A percentile compares a stretch with the other conserved stretches of the same genome.
These are phyloP conservation scores for Trichosporon faecale DNA, from an alignment of 1,284 basidiomycete species.

Conservation along the genomic window DNA sequence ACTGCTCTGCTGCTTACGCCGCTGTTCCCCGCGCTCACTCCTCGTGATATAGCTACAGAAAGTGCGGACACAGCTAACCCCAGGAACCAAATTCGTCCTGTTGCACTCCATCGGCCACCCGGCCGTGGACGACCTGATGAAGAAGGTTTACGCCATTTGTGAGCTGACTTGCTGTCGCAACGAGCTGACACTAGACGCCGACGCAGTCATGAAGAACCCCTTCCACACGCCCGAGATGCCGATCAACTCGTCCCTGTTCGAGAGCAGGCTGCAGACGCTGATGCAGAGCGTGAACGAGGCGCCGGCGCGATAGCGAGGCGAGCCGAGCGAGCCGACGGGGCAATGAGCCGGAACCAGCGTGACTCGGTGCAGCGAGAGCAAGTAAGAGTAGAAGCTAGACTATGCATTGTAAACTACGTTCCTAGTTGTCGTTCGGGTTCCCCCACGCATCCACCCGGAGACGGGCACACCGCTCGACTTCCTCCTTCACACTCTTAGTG, in stretches of 20 bases:
- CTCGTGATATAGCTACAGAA: no score
- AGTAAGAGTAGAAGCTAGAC: not conserved
- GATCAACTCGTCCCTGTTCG: conserved; percentile 86
- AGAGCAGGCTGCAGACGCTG: conserved; percentile 58
- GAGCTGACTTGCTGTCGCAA: conserved; percentile 31
- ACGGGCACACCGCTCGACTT: conserved; percentile 66
- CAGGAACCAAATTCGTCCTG: conserved; percentile 97
- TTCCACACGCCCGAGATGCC: conserved; percentile 99
- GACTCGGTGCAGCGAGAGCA: no score
- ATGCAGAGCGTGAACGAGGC: conserved; percentile 39
- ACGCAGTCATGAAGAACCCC: conserved; percentile 98
- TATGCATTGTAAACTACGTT: not conserved
- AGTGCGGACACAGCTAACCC: not conserved
- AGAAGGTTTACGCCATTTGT: conserved; percentile 85
- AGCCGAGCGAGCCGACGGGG: not conserved
- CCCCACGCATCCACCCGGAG: conserved; percentile 36
- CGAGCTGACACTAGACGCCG: conserved; percentile 55
- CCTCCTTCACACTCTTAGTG: conserved; percentile 56
- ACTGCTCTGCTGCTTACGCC: no score
- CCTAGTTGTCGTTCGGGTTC: not conserved
- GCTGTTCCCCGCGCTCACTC: no score
- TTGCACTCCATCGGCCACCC: conserved; percentile 64
- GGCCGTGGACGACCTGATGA: conserved; percentile 66
- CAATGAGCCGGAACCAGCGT: no score
- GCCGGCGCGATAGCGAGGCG: not conserved